phyloP scores from a whole-genome alignment of 495 filamentous ascomycete genomes.

The Astrothelium subdiscretum region DNA sequence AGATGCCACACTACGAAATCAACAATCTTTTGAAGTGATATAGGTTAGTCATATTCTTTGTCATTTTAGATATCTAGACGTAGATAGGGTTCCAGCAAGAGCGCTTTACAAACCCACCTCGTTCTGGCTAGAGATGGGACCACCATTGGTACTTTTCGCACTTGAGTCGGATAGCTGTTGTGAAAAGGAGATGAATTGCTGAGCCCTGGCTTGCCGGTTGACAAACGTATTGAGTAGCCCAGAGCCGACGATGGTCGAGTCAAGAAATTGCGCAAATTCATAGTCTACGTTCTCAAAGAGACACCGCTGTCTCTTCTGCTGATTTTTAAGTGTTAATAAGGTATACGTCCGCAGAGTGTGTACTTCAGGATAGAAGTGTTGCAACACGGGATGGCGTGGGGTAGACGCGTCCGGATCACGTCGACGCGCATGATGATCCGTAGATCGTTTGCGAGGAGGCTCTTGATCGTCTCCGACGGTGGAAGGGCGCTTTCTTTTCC shows the following conservation, averaged over 20 bases:
- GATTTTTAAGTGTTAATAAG: constrained; percentile 37
- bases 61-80: background rate
- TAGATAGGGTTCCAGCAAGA: background rate
- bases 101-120: constrained; percentile 39
- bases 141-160: constrained; percentile 28
- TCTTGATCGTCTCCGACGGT: constrained; percentile 1
- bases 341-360: constrained; percentile 64
- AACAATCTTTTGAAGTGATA: constrained; percentile 48
- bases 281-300: background rate
- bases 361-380: constrained; percentile 58
- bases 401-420: background rate
- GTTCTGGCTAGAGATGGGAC: constrained; percentile 37
- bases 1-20: constrained; percentile 71
- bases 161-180: constrained; percentile 44
- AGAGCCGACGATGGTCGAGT: constrained; percentile 54
- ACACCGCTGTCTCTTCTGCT: constrained; percentile 41
- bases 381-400: constrained; percentile 54
- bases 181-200: constrained; percentile 55
- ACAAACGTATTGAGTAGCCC: constrained; percentile 9
- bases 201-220: constrained; percentile 33
- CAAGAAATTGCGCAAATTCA: constrained; percentile 46
- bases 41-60: constrained; percentile 16
- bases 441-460: background rate
- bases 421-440: background rate
- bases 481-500: constrained; percentile 4